A percentile compares a stretch with the other conserved stretches of the same genome.
These are phyloP conservation scores for Hamiltosporidium tvaerminnensis DNA, from an alignment of 371 early-diverging fungal species.

Conservation along the genomic window DNA sequence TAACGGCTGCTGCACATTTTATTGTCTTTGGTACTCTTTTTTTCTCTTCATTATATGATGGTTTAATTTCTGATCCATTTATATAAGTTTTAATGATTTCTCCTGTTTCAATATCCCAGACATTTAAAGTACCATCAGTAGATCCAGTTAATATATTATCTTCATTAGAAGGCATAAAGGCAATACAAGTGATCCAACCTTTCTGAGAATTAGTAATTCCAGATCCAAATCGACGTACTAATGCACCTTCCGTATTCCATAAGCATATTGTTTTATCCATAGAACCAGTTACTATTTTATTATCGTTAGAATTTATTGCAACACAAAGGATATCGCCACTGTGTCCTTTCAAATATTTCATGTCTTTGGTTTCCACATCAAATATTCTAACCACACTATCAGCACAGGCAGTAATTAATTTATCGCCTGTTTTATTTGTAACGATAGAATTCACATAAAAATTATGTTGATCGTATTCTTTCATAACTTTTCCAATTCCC, in stretches of 20 bases:
- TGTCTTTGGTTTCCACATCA: slow-evolving; percentile 17
- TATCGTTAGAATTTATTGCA: slow-evolving; percentile 27
- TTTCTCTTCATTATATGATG: slow-evolving; percentile 11
- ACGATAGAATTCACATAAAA: slow-evolving; percentile 30
- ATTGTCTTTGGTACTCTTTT: neutral
- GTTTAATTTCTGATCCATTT: slow-evolving; percentile 20
- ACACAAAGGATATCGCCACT: slow-evolving; percentile 22
- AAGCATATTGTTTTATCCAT: slow-evolving; percentile 34
- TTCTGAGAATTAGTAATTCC: slow-evolving; percentile 19
- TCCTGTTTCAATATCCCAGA: slow-evolving; percentile 43
- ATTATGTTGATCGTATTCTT: slow-evolving; percentile 27
- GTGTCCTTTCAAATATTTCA: slow-evolving; percentile 21
- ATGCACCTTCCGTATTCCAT: slow-evolving; percentile 44
- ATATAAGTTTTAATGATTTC: slow-evolving; percentile 22
- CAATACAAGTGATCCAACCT: slow-evolving; percentile 33
- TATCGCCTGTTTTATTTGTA: slow-evolving; percentile 13
- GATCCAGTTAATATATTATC: slow-evolving; percentile 35
- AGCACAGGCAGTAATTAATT: slow-evolving; percentile 37
- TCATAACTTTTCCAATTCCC: slow-evolving; percentile 1
- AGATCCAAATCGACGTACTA: slow-evolving; percentile 14
- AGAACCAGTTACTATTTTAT: slow-evolving; percentile 46
- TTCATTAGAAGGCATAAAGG: slow-evolving; percentile 33
- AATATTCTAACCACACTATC: slow-evolving; percentile 35
- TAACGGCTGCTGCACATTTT: slow-evolving; percentile 22
- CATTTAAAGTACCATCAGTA: slow-evolving; percentile 43